These are phyloP conservation scores for Botryotinia narcissicola DNA, from an alignment of 2,329 filamentous ascomycete species.

Conservation along the genomic window DNA sequence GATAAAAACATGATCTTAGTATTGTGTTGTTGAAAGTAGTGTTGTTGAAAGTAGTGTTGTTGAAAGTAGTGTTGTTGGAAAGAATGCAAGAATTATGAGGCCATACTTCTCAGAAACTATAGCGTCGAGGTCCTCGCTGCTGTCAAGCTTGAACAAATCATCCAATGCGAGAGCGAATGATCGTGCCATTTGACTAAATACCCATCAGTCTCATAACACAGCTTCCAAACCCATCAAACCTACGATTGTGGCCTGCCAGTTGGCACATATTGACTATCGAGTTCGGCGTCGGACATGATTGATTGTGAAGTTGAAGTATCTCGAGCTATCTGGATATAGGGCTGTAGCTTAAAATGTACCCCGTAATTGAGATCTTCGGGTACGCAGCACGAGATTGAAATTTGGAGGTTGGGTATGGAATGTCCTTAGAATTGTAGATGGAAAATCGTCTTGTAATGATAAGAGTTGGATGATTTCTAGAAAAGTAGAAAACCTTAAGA, in stretches of 20 bases:
- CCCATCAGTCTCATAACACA: constrained; percentile 20
- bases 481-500: background rate
- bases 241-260: constrained; percentile 76
- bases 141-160: constrained; percentile 85
- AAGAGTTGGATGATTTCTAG: background rate
- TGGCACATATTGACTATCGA: constrained; percentile 78
- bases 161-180: constrained; percentile 85
- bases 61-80: constrained; percentile 9
- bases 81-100: background rate
- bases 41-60: background rate
- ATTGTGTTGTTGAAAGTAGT: background rate
- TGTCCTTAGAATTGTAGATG: background rate
- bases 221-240: constrained; percentile 41
- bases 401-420: background rate
- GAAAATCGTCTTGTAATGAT: background rate
- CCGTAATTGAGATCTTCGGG: constrained; percentile 5
- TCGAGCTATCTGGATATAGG: constrained; percentile 11
- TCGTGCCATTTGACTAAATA: constrained; percentile 73
- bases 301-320: background rate
- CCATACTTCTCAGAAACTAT: constrained; percentile 75
- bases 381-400: background rate
- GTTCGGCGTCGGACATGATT: constrained; percentile 59
- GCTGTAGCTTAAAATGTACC: background rate
- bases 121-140: constrained; percentile 69
- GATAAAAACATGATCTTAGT: background rate